Percentiles rank a stretch among this genome's conserved stretches.
Conservation (phyloP, 495 filamentous ascomycete species). For the Penicillium steckii region DNA sequence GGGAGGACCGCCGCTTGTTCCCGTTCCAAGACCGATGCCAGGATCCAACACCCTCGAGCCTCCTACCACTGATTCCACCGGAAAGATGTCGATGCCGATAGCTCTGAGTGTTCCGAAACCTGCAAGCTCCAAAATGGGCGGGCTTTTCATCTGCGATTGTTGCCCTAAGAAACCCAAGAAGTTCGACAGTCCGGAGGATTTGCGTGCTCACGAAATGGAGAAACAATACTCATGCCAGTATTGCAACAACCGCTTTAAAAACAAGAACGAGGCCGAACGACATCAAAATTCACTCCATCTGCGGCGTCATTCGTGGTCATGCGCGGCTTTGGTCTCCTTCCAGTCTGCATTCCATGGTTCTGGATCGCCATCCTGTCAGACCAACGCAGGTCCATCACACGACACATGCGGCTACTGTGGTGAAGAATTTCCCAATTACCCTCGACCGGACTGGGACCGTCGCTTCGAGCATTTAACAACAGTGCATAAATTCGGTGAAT, state of each 20-base stretch:
- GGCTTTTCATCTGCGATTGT: conserved; percentile 84
- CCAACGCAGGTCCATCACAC: conserved; percentile 38
- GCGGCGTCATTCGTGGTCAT: conserved; percentile 96
- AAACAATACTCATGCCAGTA: conserved; percentile 94
- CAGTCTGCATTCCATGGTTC: conserved; percentile 86
- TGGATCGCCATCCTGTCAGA: conserved; percentile 36
- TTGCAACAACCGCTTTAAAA: conserved; percentile 96
- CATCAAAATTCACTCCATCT: conserved; percentile 97
- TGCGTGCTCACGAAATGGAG: conserved; percentile 83
- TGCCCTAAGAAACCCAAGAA: conserved; percentile 99
- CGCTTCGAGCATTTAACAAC: conserved; percentile 83
- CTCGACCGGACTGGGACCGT: conserved; percentile 75
- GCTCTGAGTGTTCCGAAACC: conserved; percentile 31
- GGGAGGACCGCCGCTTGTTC: conserved; percentile 41
- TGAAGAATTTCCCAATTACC: conserved; percentile 78
- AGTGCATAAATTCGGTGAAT: conserved; percentile 95
- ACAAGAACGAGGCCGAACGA: conserved; percentile 97
- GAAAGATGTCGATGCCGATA: conserved; percentile 44
- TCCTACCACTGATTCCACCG: conserved; percentile 26
- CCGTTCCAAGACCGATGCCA: conserved; percentile 16
- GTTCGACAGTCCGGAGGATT: conserved; percentile 82
- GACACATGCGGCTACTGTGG: conserved; percentile 97
- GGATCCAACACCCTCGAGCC: conserved; percentile 28
- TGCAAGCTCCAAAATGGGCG: conserved; percentile 34
- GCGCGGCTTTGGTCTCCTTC: conserved; percentile 74